A percentile compares a stretch with the other conserved stretches of the same genome.
Conservation (phyloP, 257 asterid species). For the Forsythia viridissima region DNA sequence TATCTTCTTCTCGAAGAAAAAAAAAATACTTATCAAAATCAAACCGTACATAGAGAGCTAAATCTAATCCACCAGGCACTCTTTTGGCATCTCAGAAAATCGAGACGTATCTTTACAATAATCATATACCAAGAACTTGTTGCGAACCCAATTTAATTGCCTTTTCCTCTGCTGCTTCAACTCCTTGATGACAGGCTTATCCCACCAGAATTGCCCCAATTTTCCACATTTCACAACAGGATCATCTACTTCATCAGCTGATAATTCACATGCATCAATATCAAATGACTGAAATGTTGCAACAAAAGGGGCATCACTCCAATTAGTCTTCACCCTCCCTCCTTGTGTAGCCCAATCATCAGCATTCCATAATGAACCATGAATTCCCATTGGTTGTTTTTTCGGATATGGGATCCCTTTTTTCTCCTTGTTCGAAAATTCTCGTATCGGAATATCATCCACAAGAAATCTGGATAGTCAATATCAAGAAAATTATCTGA, state of each 20-base stretch:
- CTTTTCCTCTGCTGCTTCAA: slow-evolving; percentile 29
- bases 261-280: slow-evolving; percentile 49
- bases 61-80: slow-evolving; percentile 28
- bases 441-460: slow-evolving; percentile 56
- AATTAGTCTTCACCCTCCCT: slow-evolving; percentile 60
- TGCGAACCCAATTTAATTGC: slow-evolving; percentile 36
- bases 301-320: slow-evolving; percentile 55
- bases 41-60: background rate
- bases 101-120: slow-evolving; percentile 55
- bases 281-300: slow-evolving; percentile 39
- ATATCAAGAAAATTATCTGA: no score
- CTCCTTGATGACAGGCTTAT: slow-evolving; percentile 48
- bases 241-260: slow-evolving; percentile 21
- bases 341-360: slow-evolving; percentile 75
- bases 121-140: slow-evolving; percentile 50
- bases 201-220: slow-evolving; percentile 57
- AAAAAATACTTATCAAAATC: no score
- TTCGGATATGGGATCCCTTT: slow-evolving; percentile 43
- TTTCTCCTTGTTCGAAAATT: slow-evolving; percentile 45
- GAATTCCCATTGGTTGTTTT: slow-evolving; percentile 56
- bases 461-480: slow-evolving; percentile 12
- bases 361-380: slow-evolving; percentile 61
- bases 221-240: slow-evolving; percentile 40
- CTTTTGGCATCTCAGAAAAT: slow-evolving; percentile 50
- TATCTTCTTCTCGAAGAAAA: no score